These are phyloP conservation scores for Zygotorulaspora chibaensis DNA, from an alignment of 805 yeast genomes.

Conservation along the genomic window DNA sequence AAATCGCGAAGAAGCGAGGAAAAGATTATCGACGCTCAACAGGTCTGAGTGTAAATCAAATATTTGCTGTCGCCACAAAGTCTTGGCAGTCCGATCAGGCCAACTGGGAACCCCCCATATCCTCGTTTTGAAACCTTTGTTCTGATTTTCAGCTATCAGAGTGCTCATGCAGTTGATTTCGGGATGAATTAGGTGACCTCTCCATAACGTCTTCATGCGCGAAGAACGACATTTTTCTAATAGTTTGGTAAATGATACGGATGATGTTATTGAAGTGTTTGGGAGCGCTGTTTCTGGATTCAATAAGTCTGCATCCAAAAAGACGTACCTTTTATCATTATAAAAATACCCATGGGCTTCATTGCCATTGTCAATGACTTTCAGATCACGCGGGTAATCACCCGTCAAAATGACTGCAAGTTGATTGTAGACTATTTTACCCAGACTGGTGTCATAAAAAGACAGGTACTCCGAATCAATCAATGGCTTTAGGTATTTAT, in stretches of 20 bases:
- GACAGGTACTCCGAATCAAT: constrained; percentile 48
- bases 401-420: constrained; percentile 65
- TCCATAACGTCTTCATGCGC: constrained; percentile 4
- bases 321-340: constrained; percentile 34
- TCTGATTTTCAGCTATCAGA: constrained; percentile 44
- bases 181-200: constrained; percentile 12
- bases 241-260: constrained; percentile 38
- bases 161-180: constrained; percentile 20
- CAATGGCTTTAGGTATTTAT: constrained; percentile 43
- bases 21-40: constrained; percentile 59
- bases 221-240: constrained; percentile 19
- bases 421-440: constrained; percentile 45
- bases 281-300: constrained; percentile 16
- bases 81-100: constrained; percentile 47
- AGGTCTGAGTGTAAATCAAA: constrained; percentile 47
- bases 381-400: constrained; percentile 42
- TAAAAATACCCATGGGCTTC: constrained; percentile 17
- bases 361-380: constrained; percentile 11
- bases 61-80: constrained; percentile 48
- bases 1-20: constrained; percentile 32
- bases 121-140: constrained; percentile 49
- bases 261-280: constrained; percentile 35
- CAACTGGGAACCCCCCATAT: constrained; percentile 71
- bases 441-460: constrained; percentile 38
- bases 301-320: constrained; percentile 41